These are phyloP conservation scores for Physaria fendleri DNA, from an alignment of 345 rosid genomes.

Conservation along the genomic window DNA sequence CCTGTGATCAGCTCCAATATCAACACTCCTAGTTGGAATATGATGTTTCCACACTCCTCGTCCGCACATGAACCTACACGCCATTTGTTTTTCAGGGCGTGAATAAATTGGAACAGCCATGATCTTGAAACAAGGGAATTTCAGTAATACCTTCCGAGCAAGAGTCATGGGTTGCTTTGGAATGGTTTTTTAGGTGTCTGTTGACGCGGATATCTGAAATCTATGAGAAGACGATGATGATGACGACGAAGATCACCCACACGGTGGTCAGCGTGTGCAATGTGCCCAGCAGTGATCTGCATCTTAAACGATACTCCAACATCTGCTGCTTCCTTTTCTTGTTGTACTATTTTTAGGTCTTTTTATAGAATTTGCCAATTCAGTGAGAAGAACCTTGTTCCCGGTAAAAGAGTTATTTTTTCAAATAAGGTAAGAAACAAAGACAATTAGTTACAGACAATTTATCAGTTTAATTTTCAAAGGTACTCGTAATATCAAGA, in stretches of 20 bases:
- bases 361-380: too few species aligned
- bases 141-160: constrained; percentile 47
- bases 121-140: not conserved
- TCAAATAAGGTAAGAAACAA: not conserved
- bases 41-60: constrained; percentile 45
- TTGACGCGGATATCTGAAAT: constrained; percentile 57
- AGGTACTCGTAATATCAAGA: not conserved
- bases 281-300: not conserved
- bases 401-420: not conserved
- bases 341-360: too few species aligned
- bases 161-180: constrained; percentile 29
- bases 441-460: not conserved
- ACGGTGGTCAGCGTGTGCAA: not conserved
- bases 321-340: too few species aligned
- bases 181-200: constrained; percentile 30
- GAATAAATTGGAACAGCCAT: not conserved
- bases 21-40: constrained; percentile 81
- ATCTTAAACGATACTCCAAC: too few species aligned
- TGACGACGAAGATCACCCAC: not conserved
- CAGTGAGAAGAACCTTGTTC: too few species aligned
- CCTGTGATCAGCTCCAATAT: constrained; percentile 87
- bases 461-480: not conserved
- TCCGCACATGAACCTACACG: constrained; percentile 30
- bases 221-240: constrained; percentile 31
- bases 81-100: not conserved